A percentile compares a stretch with the other conserved stretches of the same genome.
Evolutionary conservation across 108 stramenopile species (phyloP).

Genomic region (Cyclotella atomus): DNA sequence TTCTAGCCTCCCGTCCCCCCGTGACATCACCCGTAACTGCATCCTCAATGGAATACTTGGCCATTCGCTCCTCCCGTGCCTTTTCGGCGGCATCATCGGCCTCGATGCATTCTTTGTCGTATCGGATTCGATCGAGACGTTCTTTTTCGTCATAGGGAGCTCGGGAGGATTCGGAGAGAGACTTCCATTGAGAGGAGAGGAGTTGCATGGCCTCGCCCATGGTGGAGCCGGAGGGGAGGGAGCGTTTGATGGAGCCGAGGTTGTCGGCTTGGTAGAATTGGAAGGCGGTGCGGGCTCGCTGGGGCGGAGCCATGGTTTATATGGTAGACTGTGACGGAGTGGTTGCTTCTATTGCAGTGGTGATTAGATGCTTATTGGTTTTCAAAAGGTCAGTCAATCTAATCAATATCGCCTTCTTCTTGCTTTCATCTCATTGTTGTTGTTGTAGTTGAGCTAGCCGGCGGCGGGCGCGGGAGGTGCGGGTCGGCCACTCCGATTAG

Average conservation of each 20-base stretch:
- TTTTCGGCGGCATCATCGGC: conserved; percentile 66
- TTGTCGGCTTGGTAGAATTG: conserved; percentile 78
- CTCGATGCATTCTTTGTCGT: conserved; percentile 67
- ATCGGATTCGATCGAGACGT: conserved; percentile 70
- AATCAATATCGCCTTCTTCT: too few species aligned
- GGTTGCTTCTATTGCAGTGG: too few species aligned
- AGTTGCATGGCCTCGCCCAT: conserved; percentile 90
- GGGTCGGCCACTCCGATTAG: too few species aligned
- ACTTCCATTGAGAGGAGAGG: conserved; percentile 78
- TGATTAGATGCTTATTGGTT: too few species aligned
- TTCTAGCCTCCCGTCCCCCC: conserved; percentile 62
- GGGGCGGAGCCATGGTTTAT: conserved; percentile 43
- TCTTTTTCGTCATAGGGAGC: conserved; percentile 65
- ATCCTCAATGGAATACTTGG: conserved; percentile 24
- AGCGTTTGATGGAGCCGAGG: conserved; percentile 64
- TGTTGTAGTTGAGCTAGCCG: too few species aligned
- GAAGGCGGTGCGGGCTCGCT: conserved; percentile 84
- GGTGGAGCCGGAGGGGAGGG: conserved; percentile 47
- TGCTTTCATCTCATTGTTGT: too few species aligned
- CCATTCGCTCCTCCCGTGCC: conserved; percentile 61
- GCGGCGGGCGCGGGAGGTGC: too few species aligned
- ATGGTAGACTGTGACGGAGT: too few species aligned
- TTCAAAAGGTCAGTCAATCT: too few species aligned
- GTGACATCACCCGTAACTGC: conserved; percentile 37
- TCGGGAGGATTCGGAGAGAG: conserved; percentile 43